A percentile compares a stretch with the other conserved stretches of the same genome.
These are phyloP conservation scores for Sporothrix brasiliensis DNA, from an alignment of 2,329 filamentous ascomycete species.

Conservation along the genomic window DNA sequence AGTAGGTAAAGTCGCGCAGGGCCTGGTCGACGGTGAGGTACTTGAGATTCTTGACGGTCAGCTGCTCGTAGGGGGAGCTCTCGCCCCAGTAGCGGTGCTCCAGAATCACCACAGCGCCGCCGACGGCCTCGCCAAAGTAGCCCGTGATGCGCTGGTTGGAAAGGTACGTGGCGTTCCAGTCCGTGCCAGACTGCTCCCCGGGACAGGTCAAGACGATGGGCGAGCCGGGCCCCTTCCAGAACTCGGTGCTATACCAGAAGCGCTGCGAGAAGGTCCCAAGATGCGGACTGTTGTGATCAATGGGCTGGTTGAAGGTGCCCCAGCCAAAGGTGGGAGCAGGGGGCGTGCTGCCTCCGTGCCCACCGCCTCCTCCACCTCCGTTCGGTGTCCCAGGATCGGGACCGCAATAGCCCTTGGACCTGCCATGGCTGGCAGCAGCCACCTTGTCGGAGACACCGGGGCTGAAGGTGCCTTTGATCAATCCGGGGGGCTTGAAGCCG, in stretches of 20 bases:
- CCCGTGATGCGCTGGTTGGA: constrained; percentile 59
- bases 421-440: constrained; percentile 8
- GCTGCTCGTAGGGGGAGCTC: constrained; percentile 44
- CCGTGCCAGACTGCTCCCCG: constrained; percentile 41
- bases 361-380: neutral
- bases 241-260: constrained; percentile 48
- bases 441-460: constrained; percentile 22
- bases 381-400: neutral
- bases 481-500: constrained; percentile 9
- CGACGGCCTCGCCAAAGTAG: constrained; percentile 46
- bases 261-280: constrained; percentile 49
- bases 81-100: constrained; percentile 51
- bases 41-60: constrained; percentile 45
- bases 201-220: constrained; percentile 48
- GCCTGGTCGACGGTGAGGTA: constrained; percentile 49
- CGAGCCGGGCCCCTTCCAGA: constrained; percentile 47
- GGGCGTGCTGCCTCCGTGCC: neutral
- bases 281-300: constrained; percentile 48
- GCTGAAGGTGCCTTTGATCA: constrained; percentile 27
- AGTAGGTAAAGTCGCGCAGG: constrained; percentile 48
- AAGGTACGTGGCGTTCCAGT: constrained; percentile 33
- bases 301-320: constrained; percentile 46
- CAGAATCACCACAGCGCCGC: constrained; percentile 47
- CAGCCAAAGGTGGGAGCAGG: constrained; percentile 29
- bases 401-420: constrained; percentile 4